Base-by-base conservation (phyloP, 2,329 filamentous ascomycete genomes). In the Epichloe brachyelytri region DNA sequence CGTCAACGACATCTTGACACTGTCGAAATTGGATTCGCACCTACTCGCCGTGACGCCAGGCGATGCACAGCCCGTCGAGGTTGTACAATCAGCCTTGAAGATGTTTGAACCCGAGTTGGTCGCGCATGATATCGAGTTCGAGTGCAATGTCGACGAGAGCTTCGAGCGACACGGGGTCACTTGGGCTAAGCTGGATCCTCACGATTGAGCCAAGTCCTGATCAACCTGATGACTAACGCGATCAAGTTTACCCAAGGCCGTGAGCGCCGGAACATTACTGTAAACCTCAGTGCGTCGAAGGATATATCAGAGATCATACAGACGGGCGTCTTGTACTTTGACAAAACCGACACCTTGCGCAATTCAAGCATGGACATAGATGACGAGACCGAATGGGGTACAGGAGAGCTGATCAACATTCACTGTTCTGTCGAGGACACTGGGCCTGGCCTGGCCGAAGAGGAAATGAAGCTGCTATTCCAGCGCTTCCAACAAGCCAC, bases 91-190 rank as follows among this genome's bases (percentile, higher is more conserved):
- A 36, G 83, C 83, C 1, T 67, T 88, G 43, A 87, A 86, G 63
- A 88, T 91, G 80, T 88, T 89, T 58, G 85, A 89, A 65, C 76
- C 83, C 8, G 86, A 91, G 62, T 68, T 91, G 14, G 74, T 79
- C 44, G 82, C 82, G 7, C 83, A 86, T 52, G 80, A 82, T 43
- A 90, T 91, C 53, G 74, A 79, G 49, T 79, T 88, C 65, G 75
- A 81, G 39, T 85, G 88, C 57, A 72, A 74, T 1, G 76, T 89
- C 40, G 81, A 86, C 57, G 74, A 82, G 43, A 82, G 82, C 0
- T 88, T 85, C 62, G 71, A 77, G 14, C 71, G 78, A 15, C 66
- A 88, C 45, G 73, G 73, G 3, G 71, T 89, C 34, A 79, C 85
- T 54, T 88, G 83, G 82, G 82, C 85, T 40, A 84, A 77, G 55